Base-by-base conservation (phyloP, 192 early-diverging fungal species). In the Dimargaris cristalligena region DNA sequence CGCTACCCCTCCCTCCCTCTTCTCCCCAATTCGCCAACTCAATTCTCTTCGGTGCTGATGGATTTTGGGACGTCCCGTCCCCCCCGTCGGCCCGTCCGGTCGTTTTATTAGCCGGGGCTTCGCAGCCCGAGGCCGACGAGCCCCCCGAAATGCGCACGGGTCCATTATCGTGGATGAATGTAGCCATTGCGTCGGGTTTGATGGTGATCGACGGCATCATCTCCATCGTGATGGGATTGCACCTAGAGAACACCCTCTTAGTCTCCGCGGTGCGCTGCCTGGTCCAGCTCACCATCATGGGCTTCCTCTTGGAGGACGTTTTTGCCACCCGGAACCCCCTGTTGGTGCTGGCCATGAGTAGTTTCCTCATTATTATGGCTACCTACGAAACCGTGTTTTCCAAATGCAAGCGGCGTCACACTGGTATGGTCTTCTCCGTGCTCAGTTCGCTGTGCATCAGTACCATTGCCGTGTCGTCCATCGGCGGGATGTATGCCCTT, bases 231-330 rank as follows among this genome's bases (percentile, higher is more conserved):
- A 68, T 93, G 22, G 79, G 83, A 0, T 73, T 90, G 23, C 76
- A 79, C 2, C 61, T 93, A 6, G 80, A 80, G 63, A 65, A 50
- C n/a, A 78, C 78, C 2, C 63, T 93, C 10, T 67, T 87, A 14
- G 67, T 91, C 6, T 72, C 85, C 6, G 73, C 86, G 0, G 54
- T 80, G 51, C 79, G 89, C 23, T 89, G 85, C 62, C 64, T 90
- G 28, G 71, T 84, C 22, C 90, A 93, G 62, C 72, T 93, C 34
- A 80, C 82, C 1, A 52, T 86, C 23, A 80, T 93, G 73, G 83
- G 84, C 0, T 60, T 74, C 46, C 62, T 89, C 4, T 66, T 89
- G 23, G 71, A 83, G 63, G 76, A 84, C 63, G 78, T 89, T 26
- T 85, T 89, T 51, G 63, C 64, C 29, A 74, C 76, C 8, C 63